Evolutionary conservation across 306 rosid genomes (phyloP), one percentile per base, ranked within the genome.

Genomic region (Cucumis cinereus): DNA sequence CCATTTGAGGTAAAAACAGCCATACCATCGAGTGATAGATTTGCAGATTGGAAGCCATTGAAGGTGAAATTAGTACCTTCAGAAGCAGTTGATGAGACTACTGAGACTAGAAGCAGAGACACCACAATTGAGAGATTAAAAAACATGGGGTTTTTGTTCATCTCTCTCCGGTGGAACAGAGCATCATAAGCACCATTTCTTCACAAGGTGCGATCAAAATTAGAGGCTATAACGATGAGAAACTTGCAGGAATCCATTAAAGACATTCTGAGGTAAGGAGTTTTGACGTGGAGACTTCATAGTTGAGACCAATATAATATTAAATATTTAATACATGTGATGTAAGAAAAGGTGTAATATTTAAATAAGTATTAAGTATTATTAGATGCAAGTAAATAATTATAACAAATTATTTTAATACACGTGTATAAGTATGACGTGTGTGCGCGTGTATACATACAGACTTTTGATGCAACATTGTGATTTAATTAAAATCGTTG

Each of bases 41-140:
- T 30, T 13, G 82, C 52, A 0, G 85, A 58, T 38, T 36, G 56
- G 88, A 89, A 89, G 4, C 91, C 94, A 69, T 85, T 77, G 69
- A 52, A 89, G 85, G 22, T 75, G 83, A 89, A 82, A 56, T 61
- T 74, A 38, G 41, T 69, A 60, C 49, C 64, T 73, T 81, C 81
- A 80, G 83, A 80, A 71, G 79, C 80, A 7, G 70, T 75, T 15
- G 77, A 83, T 15, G 77, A 83, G 59, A 24, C 41, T 23, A 24
- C 41, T 23, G 40, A 70, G 41, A 7, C 20, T 14, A 24, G 22
- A 47, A 70, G 22, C 56, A 70, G 57, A 24, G 58, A 24, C 41
- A 5, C 14, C 22, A 70, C 10, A 20, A 47, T 14, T 70, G 40
- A 20, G 75, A 70, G 75, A 38, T 70, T 70, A 41, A 70, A 70